phyloP scores from a whole-genome alignment of 371 early-diverging fungal genomes.

The Haplosporangium sp. region DNA sequence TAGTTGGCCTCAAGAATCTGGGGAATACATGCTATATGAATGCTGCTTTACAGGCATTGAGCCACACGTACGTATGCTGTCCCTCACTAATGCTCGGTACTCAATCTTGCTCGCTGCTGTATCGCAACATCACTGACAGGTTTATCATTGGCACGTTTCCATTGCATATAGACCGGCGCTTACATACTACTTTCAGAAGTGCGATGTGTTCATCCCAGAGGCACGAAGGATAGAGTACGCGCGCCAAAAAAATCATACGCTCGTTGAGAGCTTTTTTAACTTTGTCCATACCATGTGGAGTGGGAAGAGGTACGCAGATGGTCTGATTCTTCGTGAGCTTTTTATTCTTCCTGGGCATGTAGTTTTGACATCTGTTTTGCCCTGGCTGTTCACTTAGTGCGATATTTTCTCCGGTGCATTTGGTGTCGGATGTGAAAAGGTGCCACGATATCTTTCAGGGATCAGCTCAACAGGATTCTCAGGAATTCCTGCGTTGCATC shows the following conservation, averaged over 20 bases:
- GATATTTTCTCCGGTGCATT: constrained; percentile 44
- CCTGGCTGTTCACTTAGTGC: constrained; percentile 22
- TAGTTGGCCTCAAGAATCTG: constrained; percentile 61
- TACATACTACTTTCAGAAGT: constrained; percentile 48
- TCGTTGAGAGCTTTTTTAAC: constrained; percentile 45
- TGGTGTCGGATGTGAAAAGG: constrained; percentile 54
- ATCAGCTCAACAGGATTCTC: constrained; percentile 61
- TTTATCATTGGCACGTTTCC: not conserved
- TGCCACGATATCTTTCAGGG: constrained; percentile 58
- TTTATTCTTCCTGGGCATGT: not conserved
- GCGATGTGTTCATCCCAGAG: constrained; percentile 57
- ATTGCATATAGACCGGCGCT: constrained; percentile 38
- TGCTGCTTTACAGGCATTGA: constrained; percentile 63
- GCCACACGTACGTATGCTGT: constrained; percentile 47
- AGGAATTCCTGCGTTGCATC: constrained; percentile 60
- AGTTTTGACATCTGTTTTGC: not conserved
- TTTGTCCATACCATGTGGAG: constrained; percentile 58
- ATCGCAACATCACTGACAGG: too few species aligned
- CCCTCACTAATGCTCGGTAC: not conserved
- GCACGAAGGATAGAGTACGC: constrained; percentile 32
- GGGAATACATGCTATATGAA: constrained; percentile 79
- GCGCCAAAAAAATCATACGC: constrained; percentile 45
- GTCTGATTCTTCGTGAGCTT: not conserved
- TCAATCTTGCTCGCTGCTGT: too few species aligned
- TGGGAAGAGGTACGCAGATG: constrained; percentile 50